Base-by-base conservation (phyloP, 192 early-diverging fungal genomes). In the Mortierella alpina region DNA sequence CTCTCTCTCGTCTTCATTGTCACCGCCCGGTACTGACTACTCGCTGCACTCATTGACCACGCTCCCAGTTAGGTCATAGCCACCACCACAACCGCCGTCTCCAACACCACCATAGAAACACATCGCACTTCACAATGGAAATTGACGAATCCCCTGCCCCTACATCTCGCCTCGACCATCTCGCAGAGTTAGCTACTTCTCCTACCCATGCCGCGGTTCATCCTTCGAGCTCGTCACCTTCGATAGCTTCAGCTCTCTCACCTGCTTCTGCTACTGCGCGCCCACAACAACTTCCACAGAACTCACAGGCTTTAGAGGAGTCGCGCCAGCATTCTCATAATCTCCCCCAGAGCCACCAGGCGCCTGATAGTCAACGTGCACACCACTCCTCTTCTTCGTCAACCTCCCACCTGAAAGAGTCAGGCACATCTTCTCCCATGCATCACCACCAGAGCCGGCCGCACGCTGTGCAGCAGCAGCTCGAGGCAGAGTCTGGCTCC, bases 121-220 rank as follows among this genome's bases (percentile, higher is more conserved):
- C 31, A 31, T 31, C 31, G 31, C 31, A 31, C 1, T 31, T 31
- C 31, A 31, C 31, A 48, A 80, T 80, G 77, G 77, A 80, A 67
- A 52, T 68, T 45, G 65, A 80, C 70, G 64, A 80, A 62, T 58
- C 75, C 60, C 74, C 74, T 59, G 61, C 67, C n/a, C 62, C 74
- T 2, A 71, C 70, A 23, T 80, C 77, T 18, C 77, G 77, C 46
- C 70, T 80, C 42, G 77, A 80, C 64, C 77, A 71, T 68, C 77
- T 80, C 40, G 77, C 77, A 7, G 77, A 80, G 31, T 46, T 80
- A 22, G 77, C 77, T 10, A 72, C 77, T 44, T 80, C 77, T 2
- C 77, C 77, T 42, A 72, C 77, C 47, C 77, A 67, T 44, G 76
- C 68, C 39, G 58, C 41, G 22, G 49, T 20, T 40, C 66, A 76